A percentile compares a stretch with the other conserved stretches of the same genome.
phyloP scores from a whole-genome alignment of 164 flowering plant genomes.

The Tetracentron sinense region DNA sequence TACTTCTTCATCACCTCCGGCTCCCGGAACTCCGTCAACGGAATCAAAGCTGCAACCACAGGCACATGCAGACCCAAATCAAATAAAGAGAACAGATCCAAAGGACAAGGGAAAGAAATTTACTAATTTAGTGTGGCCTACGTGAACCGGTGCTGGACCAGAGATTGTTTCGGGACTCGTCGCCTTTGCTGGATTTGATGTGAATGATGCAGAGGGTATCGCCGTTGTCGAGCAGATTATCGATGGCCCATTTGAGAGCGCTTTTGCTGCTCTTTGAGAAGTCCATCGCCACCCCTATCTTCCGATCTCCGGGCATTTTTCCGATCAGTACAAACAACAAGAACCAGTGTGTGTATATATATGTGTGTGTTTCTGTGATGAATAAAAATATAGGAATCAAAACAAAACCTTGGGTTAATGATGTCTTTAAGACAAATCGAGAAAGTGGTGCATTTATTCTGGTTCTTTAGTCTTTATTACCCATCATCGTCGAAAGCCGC shows the following conservation, averaged over 20 bases:
- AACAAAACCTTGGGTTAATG: too few relatives aligned
- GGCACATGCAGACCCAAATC: background rate
- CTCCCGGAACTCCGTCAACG: constrained; percentile 59
- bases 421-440: too few relatives aligned
- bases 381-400: too few relatives aligned
- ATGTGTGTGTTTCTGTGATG: too few relatives aligned
- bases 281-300: constrained; percentile 63
- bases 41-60: constrained; percentile 60
- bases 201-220: constrained; percentile 52
- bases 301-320: constrained; percentile 40
- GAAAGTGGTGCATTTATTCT: too few relatives aligned
- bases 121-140: constrained; percentile 23
- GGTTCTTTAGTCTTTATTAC: too few relatives aligned
- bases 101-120: background rate
- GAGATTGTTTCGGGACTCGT: constrained; percentile 41
- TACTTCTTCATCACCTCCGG: constrained; percentile 50
- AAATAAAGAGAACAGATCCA: background rate
- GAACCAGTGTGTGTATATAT: too few relatives aligned
- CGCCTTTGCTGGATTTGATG: constrained; percentile 27
- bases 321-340: too few relatives aligned
- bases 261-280: constrained; percentile 63
- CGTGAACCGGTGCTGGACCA: constrained; percentile 76
- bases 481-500: too few relatives aligned
- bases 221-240: constrained; percentile 46
- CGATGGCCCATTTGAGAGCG: constrained; percentile 61